A percentile compares a stretch with the other conserved stretches of the same genome.
Conservation (phyloP, 2,329 filamentous ascomycete species). For the Alternaria solani region DNA sequence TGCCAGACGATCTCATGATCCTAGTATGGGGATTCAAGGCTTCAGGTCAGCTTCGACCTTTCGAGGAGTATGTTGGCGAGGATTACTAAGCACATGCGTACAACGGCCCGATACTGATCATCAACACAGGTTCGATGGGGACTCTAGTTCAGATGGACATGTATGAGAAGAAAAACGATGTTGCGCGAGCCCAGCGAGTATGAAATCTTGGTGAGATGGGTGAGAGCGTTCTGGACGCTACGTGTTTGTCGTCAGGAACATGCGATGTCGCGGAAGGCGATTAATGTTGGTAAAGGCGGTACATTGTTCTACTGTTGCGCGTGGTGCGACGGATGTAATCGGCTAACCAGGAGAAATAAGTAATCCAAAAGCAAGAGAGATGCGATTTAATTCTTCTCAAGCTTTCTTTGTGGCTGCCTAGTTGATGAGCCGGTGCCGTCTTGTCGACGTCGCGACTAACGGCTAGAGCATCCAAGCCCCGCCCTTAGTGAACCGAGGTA, state of each 20-base stretch:
- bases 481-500: not conserved
- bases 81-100: not conserved
- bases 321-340: not conserved
- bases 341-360: not conserved
- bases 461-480: not conserved
- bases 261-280: not conserved
- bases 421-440: not conserved
- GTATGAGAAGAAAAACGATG: not conserved
- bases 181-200: not conserved
- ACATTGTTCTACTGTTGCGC: not conserved
- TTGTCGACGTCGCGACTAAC: not conserved
- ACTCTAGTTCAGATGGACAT: not conserved
- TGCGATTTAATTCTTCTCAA: not conserved
- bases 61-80: slow-evolving; percentile 2
- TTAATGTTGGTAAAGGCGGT: not conserved
- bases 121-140: not conserved
- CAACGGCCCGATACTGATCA: not conserved
- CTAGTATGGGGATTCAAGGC: slow-evolving; percentile 33
- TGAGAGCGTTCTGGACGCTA: not conserved
- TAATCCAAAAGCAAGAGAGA: not conserved
- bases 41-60: slow-evolving; percentile 6
- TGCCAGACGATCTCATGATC: slow-evolving; percentile 26
- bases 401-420: not conserved
- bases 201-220: not conserved
- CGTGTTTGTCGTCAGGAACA: not conserved